Evolutionary conservation across 2,329 filamentous ascomycete genomes (phyloP).

Genomic region (Aspergillus fumigatus): DNA sequence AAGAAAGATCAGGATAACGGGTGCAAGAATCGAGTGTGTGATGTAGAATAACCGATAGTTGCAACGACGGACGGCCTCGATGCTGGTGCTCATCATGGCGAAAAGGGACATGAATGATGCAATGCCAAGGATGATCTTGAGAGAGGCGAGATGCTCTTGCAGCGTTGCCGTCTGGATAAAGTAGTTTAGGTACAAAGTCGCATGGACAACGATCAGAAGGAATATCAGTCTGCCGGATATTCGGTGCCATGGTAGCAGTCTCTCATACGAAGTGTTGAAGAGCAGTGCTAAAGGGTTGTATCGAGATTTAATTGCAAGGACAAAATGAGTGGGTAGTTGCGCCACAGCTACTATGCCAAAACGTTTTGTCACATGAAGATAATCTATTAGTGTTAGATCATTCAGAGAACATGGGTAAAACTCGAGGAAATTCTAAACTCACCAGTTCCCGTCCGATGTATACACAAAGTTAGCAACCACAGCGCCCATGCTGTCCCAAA

Average conservation of each 20-base stretch:
- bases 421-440: neutral
- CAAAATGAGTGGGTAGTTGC: slow-evolving; percentile 52
- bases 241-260: slow-evolving; percentile 48
- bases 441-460: neutral
- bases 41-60: neutral
- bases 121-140: neutral
- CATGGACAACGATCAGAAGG: slow-evolving; percentile 45
- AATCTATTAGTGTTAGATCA: slow-evolving; percentile 32
- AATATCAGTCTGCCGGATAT: slow-evolving; percentile 48
- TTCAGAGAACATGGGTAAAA: neutral
- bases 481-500: neutral
- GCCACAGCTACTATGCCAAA: slow-evolving; percentile 52
- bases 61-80: neutral
- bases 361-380: slow-evolving; percentile 53
- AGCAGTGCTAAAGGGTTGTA: slow-evolving; percentile 49
- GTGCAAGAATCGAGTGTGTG: neutral
- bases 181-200: slow-evolving; percentile 49
- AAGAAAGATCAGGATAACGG: neutral
- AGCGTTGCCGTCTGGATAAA: slow-evolving; percentile 44
- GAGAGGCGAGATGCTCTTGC: slow-evolving; percentile 40
- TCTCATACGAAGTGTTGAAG: slow-evolving; percentile 48
- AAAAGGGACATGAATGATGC: neutral
- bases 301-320: slow-evolving; percentile 40
- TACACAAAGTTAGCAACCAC: neutral
- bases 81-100: neutral